phyloP scores from a whole-genome alignment of 768 basidiomycete species.

The Tylopilus vinaceipallidus region DNA sequence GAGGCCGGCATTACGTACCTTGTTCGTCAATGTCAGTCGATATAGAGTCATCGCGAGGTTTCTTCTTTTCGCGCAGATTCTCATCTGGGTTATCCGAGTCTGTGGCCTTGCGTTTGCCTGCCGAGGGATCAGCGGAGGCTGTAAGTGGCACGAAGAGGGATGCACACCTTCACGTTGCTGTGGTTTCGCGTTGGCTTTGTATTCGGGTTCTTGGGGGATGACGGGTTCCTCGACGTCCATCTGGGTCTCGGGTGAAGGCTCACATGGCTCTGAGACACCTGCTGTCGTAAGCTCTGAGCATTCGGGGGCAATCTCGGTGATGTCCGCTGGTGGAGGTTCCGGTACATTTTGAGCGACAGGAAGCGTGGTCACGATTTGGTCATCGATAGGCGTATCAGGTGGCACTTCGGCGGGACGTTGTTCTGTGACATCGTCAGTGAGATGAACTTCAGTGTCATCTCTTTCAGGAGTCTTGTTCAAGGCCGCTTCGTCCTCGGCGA shows the following conservation, averaged over 20 bases:
- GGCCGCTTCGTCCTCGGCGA: constrained; percentile 1
- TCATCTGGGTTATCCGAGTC: constrained; percentile 26
- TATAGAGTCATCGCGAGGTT: constrained; percentile 24
- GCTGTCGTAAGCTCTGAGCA: constrained; percentile 1
- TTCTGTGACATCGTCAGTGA: constrained; percentile 5
- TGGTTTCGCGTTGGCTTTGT: not conserved
- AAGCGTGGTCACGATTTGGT: not conserved
- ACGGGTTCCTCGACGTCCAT: constrained; percentile 16
- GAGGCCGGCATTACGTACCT: constrained; percentile 27
- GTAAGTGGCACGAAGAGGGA: not conserved
- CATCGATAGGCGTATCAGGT: constrained; percentile 4
- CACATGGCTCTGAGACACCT: constrained; percentile 5
- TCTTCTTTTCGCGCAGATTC: constrained; percentile 26
- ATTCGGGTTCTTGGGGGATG: constrained; percentile 12
- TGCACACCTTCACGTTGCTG: constrained; percentile 24
- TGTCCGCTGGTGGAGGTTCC: constrained; percentile 6
- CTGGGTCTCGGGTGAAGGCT: not conserved
- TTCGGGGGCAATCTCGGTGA: constrained; percentile 7
- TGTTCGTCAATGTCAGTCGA: constrained; percentile 40
- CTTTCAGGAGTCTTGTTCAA: constrained; percentile 1
- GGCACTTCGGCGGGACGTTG: not conserved
- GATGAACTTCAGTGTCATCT: not conserved
- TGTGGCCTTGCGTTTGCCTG: constrained; percentile 29
- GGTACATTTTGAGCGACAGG: constrained; percentile 8
- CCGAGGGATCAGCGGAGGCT: not conserved